Percentiles rank a stretch among this genome's conserved stretches.
Conservation (phyloP, 768 basidiomycete genomes). For the Rhodotorula taiwanensis region DNA sequence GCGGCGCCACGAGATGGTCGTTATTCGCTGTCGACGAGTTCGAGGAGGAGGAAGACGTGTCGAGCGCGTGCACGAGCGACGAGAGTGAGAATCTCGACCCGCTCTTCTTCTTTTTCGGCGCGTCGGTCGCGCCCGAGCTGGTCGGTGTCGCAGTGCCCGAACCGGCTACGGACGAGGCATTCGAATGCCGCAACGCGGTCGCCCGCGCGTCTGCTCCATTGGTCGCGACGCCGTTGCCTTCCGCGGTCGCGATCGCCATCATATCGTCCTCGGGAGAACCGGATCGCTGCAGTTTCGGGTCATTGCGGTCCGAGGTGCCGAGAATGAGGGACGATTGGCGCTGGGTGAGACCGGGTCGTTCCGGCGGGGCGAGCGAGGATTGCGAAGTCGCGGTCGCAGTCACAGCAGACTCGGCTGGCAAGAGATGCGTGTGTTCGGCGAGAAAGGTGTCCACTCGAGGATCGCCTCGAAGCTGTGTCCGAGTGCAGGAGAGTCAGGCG, state of each 20-base stretch:
- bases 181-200: background rate
- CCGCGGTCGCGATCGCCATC: too few relatives aligned
- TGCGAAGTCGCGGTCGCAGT: background rate
- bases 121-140: too few relatives aligned
- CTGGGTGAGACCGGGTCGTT: background rate
- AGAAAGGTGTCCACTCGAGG: conserved; percentile 19
- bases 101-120: conserved; percentile 13
- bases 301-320: background rate
- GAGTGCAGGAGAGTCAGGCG: background rate
- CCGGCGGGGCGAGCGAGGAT: background rate
- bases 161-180: too few relatives aligned
- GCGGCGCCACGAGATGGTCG: conserved; percentile 5
- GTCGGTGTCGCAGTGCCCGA: background rate
- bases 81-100: conserved; percentile 16
- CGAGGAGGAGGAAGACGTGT: background rate
- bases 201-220: too few relatives aligned
- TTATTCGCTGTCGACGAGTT: background rate
- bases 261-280: too few relatives aligned
- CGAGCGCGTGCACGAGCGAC: conserved; percentile 7
- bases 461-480: background rate
- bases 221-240: too few relatives aligned
- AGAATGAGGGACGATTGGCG: background rate
- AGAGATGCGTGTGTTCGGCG: conserved; percentile 13
- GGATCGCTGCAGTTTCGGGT: background rate
- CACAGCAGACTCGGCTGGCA: background rate